phyloP scores from a whole-genome alignment of 2,329 filamentous ascomycete genomes.

The Apiospora phragmitis region DNA sequence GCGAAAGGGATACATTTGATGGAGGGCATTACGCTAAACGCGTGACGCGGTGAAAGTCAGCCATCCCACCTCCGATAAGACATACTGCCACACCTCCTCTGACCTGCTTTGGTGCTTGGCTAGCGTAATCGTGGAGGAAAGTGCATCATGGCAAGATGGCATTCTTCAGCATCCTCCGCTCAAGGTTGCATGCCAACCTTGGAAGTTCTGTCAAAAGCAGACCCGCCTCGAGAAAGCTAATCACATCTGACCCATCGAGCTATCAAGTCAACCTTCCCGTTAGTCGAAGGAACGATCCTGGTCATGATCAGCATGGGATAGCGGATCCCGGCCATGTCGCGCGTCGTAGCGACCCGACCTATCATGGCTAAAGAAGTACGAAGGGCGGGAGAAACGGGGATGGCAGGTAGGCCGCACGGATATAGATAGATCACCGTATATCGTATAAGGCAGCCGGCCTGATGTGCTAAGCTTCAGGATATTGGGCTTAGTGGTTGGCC shows the following conservation, averaged over 20 bases:
- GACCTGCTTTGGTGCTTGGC: slow-evolving; percentile 15
- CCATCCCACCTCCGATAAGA: slow-evolving; percentile 34
- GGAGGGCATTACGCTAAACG: slow-evolving; percentile 28
- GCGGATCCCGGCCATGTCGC: not conserved
- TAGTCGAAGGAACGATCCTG: not conserved
- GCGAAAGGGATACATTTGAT: slow-evolving; percentile 25
- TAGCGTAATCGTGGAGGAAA: slow-evolving; percentile 8
- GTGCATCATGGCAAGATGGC: slow-evolving; percentile 6
- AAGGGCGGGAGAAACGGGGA: not conserved
- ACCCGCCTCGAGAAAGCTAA: slow-evolving; percentile 8
- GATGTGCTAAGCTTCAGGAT: not conserved
- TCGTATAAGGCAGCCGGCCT: not conserved
- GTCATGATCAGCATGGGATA: not conserved
- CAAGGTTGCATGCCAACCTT: slow-evolving; percentile 9
- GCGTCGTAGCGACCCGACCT: not conserved
- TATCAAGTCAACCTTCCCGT: not conserved
- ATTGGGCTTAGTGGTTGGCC: not conserved
- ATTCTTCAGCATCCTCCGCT: slow-evolving; percentile 8
- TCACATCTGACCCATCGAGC: slow-evolving; percentile 5
- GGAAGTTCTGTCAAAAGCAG: not conserved
- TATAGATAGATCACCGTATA: not conserved
- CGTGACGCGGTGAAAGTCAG: slow-evolving; percentile 35
- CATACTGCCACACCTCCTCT: slow-evolving; percentile 30
- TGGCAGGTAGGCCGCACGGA: not conserved
- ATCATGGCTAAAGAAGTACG: not conserved